phyloP scores from a whole-genome alignment of 169 alveolate species.

The Eimeria falciformis region DNA sequence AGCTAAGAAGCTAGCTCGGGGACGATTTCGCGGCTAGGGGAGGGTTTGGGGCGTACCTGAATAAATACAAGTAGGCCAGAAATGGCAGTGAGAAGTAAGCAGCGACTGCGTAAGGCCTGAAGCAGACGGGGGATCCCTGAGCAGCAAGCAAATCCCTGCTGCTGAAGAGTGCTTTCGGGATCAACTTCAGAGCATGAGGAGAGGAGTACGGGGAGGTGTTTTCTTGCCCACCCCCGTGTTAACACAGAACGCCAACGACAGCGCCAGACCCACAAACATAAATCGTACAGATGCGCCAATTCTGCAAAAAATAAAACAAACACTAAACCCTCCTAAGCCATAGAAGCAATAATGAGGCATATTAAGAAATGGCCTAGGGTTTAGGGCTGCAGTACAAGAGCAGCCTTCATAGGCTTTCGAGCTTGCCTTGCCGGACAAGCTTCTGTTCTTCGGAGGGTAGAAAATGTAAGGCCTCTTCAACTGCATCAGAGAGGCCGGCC shows the following conservation, averaged over 20 bases:
- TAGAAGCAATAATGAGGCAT: background rate
- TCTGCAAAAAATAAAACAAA: background rate
- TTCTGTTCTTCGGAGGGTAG: background rate
- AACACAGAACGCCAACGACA: constrained; percentile 48
- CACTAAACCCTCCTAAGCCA: background rate
- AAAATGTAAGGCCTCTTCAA: background rate
- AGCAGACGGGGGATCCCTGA: background rate
- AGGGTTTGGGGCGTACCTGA: constrained; percentile 26
- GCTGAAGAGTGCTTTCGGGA: background rate
- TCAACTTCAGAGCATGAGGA: background rate
- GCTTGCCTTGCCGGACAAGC: background rate
- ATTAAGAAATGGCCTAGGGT: background rate
- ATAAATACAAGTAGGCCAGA: constrained; percentile 2
- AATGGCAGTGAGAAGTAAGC: background rate
- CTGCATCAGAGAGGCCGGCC: background rate
- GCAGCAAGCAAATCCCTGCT: background rate
- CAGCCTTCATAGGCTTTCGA: background rate
- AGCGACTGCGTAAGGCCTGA: background rate
- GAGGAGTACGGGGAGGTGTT: background rate
- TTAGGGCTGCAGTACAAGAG: background rate
- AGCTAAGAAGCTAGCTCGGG: too few relatives aligned
- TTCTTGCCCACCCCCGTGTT: background rate
- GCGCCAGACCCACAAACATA: constrained; percentile 26
- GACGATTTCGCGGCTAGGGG: too few relatives aligned
- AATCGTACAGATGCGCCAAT: constrained; percentile 22